Conservation (phyloP, 2,329 filamentous ascomycete species). For the Apiospora marii region DNA sequence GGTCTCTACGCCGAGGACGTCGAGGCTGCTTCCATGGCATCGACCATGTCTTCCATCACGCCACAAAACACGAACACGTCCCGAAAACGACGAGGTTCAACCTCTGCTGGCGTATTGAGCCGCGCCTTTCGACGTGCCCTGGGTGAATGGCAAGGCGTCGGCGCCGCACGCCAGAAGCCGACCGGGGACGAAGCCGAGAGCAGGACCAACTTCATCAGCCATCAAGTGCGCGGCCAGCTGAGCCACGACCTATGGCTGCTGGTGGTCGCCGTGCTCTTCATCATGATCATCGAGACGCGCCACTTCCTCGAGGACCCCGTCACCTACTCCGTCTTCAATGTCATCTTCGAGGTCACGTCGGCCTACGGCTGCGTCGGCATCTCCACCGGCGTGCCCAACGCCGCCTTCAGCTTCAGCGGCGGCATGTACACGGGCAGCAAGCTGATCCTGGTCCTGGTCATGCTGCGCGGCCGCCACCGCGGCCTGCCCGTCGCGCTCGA, state of each 20-base stretch:
- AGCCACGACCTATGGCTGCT: slow-evolving; percentile 74
- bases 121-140: slow-evolving; percentile 48
- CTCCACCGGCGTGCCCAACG: slow-evolving; percentile 61
- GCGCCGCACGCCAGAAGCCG: slow-evolving; percentile 41
- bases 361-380: slow-evolving; percentile 70
- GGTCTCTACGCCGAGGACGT: slow-evolving; percentile 58
- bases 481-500: slow-evolving; percentile 64
- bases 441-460: slow-evolving; percentile 64
- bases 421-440: slow-evolving; percentile 64
- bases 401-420: slow-evolving; percentile 63
- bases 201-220: slow-evolving; percentile 57
- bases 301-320: slow-evolving; percentile 60
- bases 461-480: slow-evolving; percentile 64
- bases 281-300: slow-evolving; percentile 65
- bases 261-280: slow-evolving; percentile 65
- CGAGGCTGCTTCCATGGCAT: slow-evolving; percentile 36
- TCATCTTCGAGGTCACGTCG: slow-evolving; percentile 64
- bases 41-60: background rate
- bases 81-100: slow-evolving; percentile 27
- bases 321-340: slow-evolving; percentile 66
- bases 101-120: slow-evolving; percentile 41
- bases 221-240: slow-evolving; percentile 70
- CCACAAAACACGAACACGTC: background rate
- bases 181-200: slow-evolving; percentile 39
- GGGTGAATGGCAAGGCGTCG: slow-evolving; percentile 53